Evolutionary conservation across 768 basidiomycete species (phyloP).

Genomic region (Pisolithus tinctorius): DNA sequence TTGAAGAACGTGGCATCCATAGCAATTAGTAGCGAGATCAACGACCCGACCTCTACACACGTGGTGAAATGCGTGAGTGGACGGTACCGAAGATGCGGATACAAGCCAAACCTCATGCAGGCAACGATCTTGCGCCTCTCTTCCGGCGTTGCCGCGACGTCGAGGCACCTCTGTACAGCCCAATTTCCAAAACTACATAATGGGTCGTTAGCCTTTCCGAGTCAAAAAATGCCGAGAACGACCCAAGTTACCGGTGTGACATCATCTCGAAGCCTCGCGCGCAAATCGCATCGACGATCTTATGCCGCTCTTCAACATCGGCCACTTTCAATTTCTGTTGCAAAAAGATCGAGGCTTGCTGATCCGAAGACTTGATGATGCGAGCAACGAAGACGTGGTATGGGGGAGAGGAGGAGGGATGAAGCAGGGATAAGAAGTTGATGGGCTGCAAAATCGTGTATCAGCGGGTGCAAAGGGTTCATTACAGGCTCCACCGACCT

Average conservation of each 20-base stretch:
- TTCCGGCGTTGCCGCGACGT: conserved; percentile 67
- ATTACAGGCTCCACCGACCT: conserved; percentile 35
- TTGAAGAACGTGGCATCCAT: conserved; percentile 84
- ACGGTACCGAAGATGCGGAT: not conserved
- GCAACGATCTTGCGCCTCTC: conserved; percentile 74
- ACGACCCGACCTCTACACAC: conserved; percentile 65
- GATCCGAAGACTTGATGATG: conserved; percentile 85
- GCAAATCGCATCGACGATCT: conserved; percentile 85
- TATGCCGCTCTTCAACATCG: conserved; percentile 65
- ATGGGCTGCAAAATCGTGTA: conserved; percentile 51
- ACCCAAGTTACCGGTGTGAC: conserved; percentile 60
- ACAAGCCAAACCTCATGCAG: conserved; percentile 67
- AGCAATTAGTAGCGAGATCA: conserved; percentile 83
- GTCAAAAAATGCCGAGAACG: not conserved
- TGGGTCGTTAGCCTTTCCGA: conserved; percentile 2
- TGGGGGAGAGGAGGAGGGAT: conserved; percentile 79
- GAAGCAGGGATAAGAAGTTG: conserved; percentile 80
- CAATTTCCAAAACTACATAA: conserved; percentile 76
- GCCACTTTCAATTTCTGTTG: conserved; percentile 90
- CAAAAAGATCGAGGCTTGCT: conserved; percentile 85
- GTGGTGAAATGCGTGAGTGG: conserved; percentile 6
- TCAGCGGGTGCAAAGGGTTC: too few species aligned
- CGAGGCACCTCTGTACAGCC: conserved; percentile 84
- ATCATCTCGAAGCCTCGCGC: conserved; percentile 86
- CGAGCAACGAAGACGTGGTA: conserved; percentile 77